Percentiles rank a stretch among this genome's conserved stretches.
Conservation (phyloP, 768 basidiomycete species). For the Phallus indusiatus region DNA sequence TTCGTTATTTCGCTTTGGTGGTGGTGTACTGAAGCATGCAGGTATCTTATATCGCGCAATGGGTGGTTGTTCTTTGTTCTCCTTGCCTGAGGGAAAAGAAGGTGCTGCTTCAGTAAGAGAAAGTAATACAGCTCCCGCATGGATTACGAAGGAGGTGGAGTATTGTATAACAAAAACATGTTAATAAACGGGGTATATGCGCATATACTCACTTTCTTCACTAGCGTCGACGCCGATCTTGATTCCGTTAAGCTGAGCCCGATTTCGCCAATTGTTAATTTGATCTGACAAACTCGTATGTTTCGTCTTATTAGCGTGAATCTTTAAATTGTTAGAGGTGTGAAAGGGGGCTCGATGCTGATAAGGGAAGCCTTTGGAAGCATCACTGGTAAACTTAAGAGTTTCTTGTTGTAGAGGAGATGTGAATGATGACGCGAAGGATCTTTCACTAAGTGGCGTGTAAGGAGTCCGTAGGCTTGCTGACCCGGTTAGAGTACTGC, state of each 20-base stretch:
- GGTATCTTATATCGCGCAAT: conserved; percentile 3
- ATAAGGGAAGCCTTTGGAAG: background rate
- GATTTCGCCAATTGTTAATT: conserved; percentile 61
- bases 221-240: conserved; percentile 38
- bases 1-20: conserved; percentile 49
- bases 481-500: background rate
- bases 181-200: conserved; percentile 39
- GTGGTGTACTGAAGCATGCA: conserved; percentile 48
- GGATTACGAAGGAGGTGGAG: conserved; percentile 39
- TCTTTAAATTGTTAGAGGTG: background rate
- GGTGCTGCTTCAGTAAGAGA: conserved; percentile 22
- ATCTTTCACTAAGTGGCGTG: background rate
- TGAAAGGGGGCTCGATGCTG: background rate
- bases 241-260: conserved; percentile 64
- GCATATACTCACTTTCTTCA: conserved; percentile 39
- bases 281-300: conserved; percentile 48
- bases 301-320: conserved; percentile 19
- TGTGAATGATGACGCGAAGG: background rate
- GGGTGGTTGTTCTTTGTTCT: conserved; percentile 7
- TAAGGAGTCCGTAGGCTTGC: background rate
- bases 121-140: conserved; percentile 18
- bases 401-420: background rate
- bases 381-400: no score
- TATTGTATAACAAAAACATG: conserved; percentile 27
- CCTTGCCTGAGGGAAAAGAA: conserved; percentile 28